Conservation (phyloP, 2,329 filamentous ascomycete genomes). For the Pezicula radicicola region DNA sequence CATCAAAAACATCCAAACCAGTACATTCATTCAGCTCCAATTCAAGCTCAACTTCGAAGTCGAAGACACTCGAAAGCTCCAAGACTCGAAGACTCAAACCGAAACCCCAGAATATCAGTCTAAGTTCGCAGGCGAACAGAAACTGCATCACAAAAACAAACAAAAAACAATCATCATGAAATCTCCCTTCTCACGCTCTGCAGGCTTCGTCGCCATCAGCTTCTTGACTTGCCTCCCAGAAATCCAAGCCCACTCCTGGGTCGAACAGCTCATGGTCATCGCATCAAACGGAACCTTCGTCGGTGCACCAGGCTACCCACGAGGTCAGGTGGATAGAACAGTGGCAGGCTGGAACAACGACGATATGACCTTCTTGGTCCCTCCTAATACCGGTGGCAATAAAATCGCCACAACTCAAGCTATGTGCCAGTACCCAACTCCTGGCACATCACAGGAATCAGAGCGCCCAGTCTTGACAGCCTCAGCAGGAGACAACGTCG, state of each 20-base stretch:
- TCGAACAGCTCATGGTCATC: slow-evolving; percentile 72
- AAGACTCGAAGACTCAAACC: not conserved
- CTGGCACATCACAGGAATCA: slow-evolving; percentile 36
- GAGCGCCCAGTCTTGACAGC: slow-evolving; percentile 34
- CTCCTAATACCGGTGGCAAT: slow-evolving; percentile 48
- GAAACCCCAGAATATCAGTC: not conserved
- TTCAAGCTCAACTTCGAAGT: too few species aligned
- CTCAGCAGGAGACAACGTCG: slow-evolving; percentile 58
- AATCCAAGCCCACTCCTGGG: slow-evolving; percentile 71
- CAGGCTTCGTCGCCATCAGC: slow-evolving; percentile 9
- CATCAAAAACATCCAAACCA: not conserved
- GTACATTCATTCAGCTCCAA: not conserved
- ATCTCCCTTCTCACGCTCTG: slow-evolving; percentile 3
- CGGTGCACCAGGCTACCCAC: slow-evolving; percentile 69
- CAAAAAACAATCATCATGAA: slow-evolving; percentile 12
- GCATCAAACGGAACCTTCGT: slow-evolving; percentile 70
- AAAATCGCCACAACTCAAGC: slow-evolving; percentile 45
- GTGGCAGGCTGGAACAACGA: slow-evolving; percentile 57
- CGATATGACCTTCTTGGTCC: slow-evolving; percentile 61
- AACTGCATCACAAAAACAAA: not conserved
- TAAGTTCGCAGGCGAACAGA: slow-evolving; percentile 14
- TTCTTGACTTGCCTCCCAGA: slow-evolving; percentile 13
- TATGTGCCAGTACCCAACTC: slow-evolving; percentile 63
- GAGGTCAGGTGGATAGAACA: slow-evolving; percentile 62
- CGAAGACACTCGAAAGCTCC: not conserved